Evolutionary conservation across 176 grass and related monocot species (phyloP), one percentile per base, ranked within the genome.

Genomic region (Ampelocalamus luodianensis): DNA sequence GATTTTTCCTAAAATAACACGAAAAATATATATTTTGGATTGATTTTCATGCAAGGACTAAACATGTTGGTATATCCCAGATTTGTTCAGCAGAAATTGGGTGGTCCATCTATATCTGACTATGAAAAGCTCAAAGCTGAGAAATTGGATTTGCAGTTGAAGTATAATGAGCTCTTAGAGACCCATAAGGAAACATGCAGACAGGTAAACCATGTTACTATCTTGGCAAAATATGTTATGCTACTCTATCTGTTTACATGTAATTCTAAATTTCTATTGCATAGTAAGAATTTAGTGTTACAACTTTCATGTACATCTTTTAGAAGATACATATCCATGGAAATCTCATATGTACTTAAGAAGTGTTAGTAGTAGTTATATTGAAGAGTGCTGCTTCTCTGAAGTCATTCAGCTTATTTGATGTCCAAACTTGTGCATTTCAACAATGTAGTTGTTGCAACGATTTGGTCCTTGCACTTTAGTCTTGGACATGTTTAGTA

Each of bases 71-170:
- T 80, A 4, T 82, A 27, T 75, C 24, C 10, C 83, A 98, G 96
- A 82, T 98, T 93, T 80, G 81, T 98, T 79, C 93, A 95, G 80
- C 93, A 98, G 32, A 98, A 95, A 76, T 63, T 98, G 75, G 96
- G 96, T 14, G 96, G 96, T 7, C 96, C 93, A 54, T 98, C 91
- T 6, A 80, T 95, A 76, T 93, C 91, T 3, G 91, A 94, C 20
- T 94, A 93, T 89, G 93, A 98, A 90, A 98, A 92, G 51, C 85
- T 98, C 71, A 89, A 94, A 79, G 93, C 96, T 70, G 93, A 98
- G 81, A 98, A 94, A 55, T 80, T 95, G 69, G 96, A 95, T 71
- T 69, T 98, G 83, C 91, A 98, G n/a, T 79, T 92, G 77, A 95
- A 95, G 89, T 95, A 95, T 79, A 87, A 95, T 79, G 88, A 95